Conservation (phyloP, 192 early-diverging fungal genomes). For the Pilaira anomala region DNA sequence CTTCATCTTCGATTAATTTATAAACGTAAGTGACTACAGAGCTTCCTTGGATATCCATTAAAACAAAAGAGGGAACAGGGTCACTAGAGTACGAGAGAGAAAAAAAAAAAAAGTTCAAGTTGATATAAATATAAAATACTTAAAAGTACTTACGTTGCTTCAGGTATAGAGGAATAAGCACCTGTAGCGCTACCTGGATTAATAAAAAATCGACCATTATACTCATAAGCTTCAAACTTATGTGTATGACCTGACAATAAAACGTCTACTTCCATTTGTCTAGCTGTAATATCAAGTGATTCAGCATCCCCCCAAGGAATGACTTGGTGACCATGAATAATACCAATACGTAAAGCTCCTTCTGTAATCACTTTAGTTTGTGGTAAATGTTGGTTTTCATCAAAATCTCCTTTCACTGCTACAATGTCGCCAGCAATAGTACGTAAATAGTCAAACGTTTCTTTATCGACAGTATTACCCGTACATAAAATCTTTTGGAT, state of each 20-base stretch:
- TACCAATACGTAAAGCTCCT: constrained; percentile 62
- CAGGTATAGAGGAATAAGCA: constrained; percentile 50
- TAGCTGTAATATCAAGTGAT: constrained; percentile 68
- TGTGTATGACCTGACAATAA: constrained; percentile 87
- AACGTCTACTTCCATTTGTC: constrained; percentile 91
- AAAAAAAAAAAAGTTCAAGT: not conserved
- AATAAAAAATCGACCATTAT: constrained; percentile 88
- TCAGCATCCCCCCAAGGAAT: constrained; percentile 79
- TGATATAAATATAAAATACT: not conserved
- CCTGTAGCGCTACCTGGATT: constrained; percentile 97
- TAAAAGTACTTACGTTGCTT: constrained; percentile 23
- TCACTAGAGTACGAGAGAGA: constrained; percentile 44
- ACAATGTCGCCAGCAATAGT: constrained; percentile 75
- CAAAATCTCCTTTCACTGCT: constrained; percentile 81
- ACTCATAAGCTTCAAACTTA: constrained; percentile 87
- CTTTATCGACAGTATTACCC: constrained; percentile 82
- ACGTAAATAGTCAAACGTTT: constrained; percentile 84
- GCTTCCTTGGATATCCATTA: constrained; percentile 87
- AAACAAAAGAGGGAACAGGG: constrained; percentile 85
- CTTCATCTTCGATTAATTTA: constrained; percentile 85
- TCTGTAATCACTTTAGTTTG: constrained; percentile 64
- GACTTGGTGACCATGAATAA: constrained; percentile 86
- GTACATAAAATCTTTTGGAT: constrained; percentile 95
- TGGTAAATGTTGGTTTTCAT: constrained; percentile 63
- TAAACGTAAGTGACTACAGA: constrained; percentile 88